Evolutionary conservation across 257 asterid genomes (phyloP), one percentile per base, ranked within the genome.

Genomic region (Ligustrum vulgare): DNA sequence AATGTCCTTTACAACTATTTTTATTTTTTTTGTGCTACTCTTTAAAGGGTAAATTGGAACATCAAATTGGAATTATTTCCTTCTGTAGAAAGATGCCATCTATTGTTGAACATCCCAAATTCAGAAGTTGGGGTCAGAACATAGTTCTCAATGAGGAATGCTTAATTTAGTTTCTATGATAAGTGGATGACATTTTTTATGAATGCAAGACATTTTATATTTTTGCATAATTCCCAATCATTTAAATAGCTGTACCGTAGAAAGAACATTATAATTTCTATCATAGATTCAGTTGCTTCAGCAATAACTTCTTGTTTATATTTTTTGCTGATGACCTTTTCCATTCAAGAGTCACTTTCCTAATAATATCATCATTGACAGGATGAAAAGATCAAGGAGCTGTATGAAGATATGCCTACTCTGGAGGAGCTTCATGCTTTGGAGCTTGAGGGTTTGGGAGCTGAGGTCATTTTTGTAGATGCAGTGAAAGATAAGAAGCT

Each of bases 301-400:
- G 58, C 71, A 25, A 47, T 72, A 12, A 63, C 37, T 73, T 41
- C 4, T 41, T 13, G 47, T 41, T 15, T 41, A 41, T 41, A 41
- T 11, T 41, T 39, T 41, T 41, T 10, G 15, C 64, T 64, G 70
- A 43, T 73, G 3, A 5, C n/a, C n/a, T 18, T 35, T 51, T 69
- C 23, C 45, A 25, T 10, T 33, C 54, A 2, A 70, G 81, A 28
- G 35, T 54, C 37, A 65, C 33, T 72, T 78, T 75, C 56, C 72
- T 73, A 68, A 71, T 73, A 65, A 37, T 60, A 28, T 76, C 73
- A 45, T 58, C 66, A 62, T 73, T 75, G 45, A 64, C 91, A 94
- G 99, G 99, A 95, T 82, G 91, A 86, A 89, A 89, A 82, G 87
- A 88, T 95, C 79, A 95, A 91, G 87, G 99, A 93, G 58, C 86